Percentiles rank a stretch among this genome's conserved stretches.
Evolutionary conservation across 257 asterid genomes (phyloP).

Genomic region (Gynochthodes officinalis): DNA sequence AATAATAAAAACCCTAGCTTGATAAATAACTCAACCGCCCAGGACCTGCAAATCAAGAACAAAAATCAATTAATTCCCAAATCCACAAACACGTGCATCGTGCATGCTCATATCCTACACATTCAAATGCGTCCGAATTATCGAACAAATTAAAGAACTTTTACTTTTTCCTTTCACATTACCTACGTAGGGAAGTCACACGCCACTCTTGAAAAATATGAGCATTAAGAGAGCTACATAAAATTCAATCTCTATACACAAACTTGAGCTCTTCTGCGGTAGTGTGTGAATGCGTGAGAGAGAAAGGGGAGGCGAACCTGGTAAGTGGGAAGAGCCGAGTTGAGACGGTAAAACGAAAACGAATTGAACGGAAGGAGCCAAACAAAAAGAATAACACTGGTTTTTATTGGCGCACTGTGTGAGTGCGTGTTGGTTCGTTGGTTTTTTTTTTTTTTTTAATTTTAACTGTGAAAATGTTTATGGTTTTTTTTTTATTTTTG

Average conservation of each 20-base stretch:
- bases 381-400: not conserved
- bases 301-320: not conserved
- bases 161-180: conserved; percentile 3
- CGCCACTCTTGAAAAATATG: not conserved
- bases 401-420: not conserved
- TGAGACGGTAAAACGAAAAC: not conserved
- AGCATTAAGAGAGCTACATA: not conserved
- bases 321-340: conserved; percentile 1
- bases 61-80: not conserved
- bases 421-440: not conserved
- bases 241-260: not conserved
- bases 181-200: not conserved
- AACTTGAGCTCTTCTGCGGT: not conserved
- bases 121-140: not conserved
- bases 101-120: conserved; percentile 5
- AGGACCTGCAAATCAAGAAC: not conserved
- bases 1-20: conserved; percentile 9
- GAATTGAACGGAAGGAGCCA: not conserved
- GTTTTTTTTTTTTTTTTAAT: not conserved
- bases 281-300: conserved; percentile 7
- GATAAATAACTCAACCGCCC: not conserved
- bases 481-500: not conserved
- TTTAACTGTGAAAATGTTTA: not conserved
- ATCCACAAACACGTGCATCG: not conserved
- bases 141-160: not conserved